These are phyloP conservation scores for Syzygium aqueum DNA, from an alignment of 345 rosid genomes.

Conservation along the genomic window DNA sequence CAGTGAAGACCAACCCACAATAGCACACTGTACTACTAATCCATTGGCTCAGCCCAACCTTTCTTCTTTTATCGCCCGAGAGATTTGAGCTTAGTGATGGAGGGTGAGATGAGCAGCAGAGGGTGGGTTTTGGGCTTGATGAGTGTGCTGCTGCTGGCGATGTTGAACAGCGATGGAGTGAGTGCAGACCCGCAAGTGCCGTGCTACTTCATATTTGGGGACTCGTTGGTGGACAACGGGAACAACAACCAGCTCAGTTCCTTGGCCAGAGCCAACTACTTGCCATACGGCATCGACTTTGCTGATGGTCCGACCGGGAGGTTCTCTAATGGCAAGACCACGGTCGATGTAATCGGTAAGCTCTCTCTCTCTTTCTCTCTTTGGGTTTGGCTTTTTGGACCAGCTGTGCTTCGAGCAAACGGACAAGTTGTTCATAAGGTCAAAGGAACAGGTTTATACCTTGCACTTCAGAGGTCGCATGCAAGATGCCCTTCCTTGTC, in stretches of 20 bases:
- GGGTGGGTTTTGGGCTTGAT: neutral
- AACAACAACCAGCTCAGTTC: conserved; percentile 66
- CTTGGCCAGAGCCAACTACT: conserved; percentile 60
- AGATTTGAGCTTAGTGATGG: neutral
- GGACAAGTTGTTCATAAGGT: neutral
- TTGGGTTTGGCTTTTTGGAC: neutral
- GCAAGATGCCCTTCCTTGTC: neutral
- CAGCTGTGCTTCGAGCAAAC: neutral
- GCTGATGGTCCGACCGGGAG: conserved; percentile 67
- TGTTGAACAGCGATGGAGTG: conserved; percentile 1
- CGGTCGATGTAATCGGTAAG: conserved; percentile 66
- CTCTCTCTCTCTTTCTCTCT: neutral
- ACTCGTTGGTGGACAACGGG: conserved; percentile 89
- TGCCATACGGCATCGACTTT: conserved; percentile 86
- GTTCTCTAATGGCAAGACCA: conserved; percentile 69
- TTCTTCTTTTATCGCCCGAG: neutral
- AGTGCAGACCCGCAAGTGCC: conserved; percentile 58
- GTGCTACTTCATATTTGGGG: conserved; percentile 82
- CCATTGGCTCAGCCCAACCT: neutral
- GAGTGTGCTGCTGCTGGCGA: neutral
- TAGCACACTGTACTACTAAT: neutral
- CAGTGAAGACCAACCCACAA: neutral
- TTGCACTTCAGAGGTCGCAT: neutral
- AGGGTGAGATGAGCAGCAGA: neutral
- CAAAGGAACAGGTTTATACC: neutral